Base-by-base conservation (phyloP, 1,284 basidiomycete species). In the Cystobasidium sp. region DNA sequence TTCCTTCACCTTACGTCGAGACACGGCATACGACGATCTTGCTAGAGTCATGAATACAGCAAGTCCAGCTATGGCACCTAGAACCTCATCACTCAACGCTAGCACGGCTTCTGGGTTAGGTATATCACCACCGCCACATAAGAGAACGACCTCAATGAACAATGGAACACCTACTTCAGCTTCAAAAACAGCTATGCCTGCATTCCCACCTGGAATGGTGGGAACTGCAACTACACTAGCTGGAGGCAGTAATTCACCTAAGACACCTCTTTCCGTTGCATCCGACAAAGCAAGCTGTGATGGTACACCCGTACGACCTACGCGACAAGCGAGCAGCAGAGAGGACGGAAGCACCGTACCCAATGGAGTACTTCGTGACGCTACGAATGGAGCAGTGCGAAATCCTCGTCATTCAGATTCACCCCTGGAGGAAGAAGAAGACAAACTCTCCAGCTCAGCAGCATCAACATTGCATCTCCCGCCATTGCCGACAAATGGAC, bases 171-270 rank as follows among this genome's bases (percentile, higher is more conserved):
- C 66, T 44, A 51, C 37, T 18, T 56, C 61, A 7, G 20, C 14
- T 7, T 56, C 62, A 37, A 62, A 62, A 14, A 55, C 56, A 47
- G 52, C 70, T 46, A 65, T 73, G 62, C 70, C 70, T 2, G 70
- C 58, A 39, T 55, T 73, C 0, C 20, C 70, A 6, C 49, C 24
- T 46, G 70, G 70, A 20, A 73, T 62, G 52, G 70, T 73, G 47
- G 70, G 70, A 43, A 73, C 70, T 46, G 70, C 70, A n/a, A 62
- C 70, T 20, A 66, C 70, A 16, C 24, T 73, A 14, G 70, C 70
- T 20, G 70, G 70, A 46, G 70, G 70, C 18, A 39, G 52, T 14
- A 66, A 22, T 47, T 73, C 70, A 31, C 70, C 70, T 41, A 73
- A 73, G 53, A 73, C 59, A n/a, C 70, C 70, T 22, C 39, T 66